Base-by-base conservation (phyloP, 1,284 basidiomycete species). In the Rhizoctonia solani region DNA sequence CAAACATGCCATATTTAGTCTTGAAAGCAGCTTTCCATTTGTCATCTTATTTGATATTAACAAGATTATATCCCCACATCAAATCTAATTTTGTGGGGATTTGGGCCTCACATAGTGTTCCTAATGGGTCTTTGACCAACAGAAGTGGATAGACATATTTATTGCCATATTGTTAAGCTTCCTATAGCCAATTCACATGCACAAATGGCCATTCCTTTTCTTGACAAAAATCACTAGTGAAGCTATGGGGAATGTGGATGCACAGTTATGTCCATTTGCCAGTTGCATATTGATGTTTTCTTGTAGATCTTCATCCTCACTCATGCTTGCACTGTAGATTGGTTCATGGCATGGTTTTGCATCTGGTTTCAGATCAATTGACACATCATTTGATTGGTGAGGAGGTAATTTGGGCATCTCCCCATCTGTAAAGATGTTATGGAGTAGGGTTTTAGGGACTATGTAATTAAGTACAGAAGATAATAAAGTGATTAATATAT, bases 211-310 rank as follows among this genome's bases (percentile, higher is more conserved):
- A 34, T 34, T 34, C 0, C 77, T 83, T 71, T 83, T 83, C 54
- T 76, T 75, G 34, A 81, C 76, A 68, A 84, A 84, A 0, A 85
- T 74, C 34, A 83, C 72, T 0, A 80, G 80, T 0, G 81, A 72
- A 0, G 73, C 77, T 16, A 74, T 74, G 3, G 77, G 73, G 5
- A 77, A 79, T 41, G 49, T 58, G 0, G 78, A 80, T 13, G 66
- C 70, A 0, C 75, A 71, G 65, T 81, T 80, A 29, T 66, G 63
- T 4, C 66, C 56, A 19, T 50, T 49, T 3, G 11, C 13, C 1
- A 69, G 41, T 16, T 55, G 65, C 6, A 56, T 32, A 1, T 71
- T 47, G 13, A 71, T 16, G 9, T 44, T 58, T 14, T 16, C 23
- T 25, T 29, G 4, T 30, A 65, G 19, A 21, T 46, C 39, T 29